Conservation (phyloP, 1,284 basidiomycete genomes). For the Earliella scabrosa region DNA sequence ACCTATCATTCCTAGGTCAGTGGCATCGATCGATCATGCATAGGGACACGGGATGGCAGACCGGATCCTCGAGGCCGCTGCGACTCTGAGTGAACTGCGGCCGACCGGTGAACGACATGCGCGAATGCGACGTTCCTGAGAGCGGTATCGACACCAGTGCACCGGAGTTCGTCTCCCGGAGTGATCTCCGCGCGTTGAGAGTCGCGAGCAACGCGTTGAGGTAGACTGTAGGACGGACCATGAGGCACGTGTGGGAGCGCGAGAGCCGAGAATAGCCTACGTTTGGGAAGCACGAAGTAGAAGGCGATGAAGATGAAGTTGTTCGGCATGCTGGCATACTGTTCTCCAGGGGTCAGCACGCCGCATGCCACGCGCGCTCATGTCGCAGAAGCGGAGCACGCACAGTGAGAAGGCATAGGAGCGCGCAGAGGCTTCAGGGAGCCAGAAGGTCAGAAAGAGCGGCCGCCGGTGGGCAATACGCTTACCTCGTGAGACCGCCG, state of each 20-base stretch:
- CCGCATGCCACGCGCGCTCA: no score
- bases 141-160: slow-evolving; percentile 20
- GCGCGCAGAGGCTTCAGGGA: slow-evolving; percentile 8
- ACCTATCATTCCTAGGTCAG: not conserved
- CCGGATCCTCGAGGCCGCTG: slow-evolving; percentile 6
- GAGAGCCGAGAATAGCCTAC: slow-evolving; percentile 11
- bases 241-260: slow-evolving; percentile 3
- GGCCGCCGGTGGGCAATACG: not conserved
- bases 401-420: slow-evolving; percentile 11
- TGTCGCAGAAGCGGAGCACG: not conserved
- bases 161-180: slow-evolving; percentile 14
- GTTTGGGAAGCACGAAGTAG: slow-evolving; percentile 28
- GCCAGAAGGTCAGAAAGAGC: not conserved
- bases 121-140: slow-evolving; percentile 9
- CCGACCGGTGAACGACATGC: slow-evolving; percentile 8
- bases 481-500: slow-evolving; percentile 20
- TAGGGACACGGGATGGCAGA: not conserved
- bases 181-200: slow-evolving; percentile 9
- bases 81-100: slow-evolving; percentile 9
- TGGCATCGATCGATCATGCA: no score
- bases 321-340: slow-evolving; percentile 28
- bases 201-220: slow-evolving; percentile 4
- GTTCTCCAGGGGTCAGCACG: not conserved
- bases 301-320: slow-evolving; percentile 31
- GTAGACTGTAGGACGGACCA: not conserved